A percentile compares a stretch with the other conserved stretches of the same genome.
Evolutionary conservation across 805 yeast genomes (phyloP).

Genomic region (Cyberlindnera subsufficiens): DNA sequence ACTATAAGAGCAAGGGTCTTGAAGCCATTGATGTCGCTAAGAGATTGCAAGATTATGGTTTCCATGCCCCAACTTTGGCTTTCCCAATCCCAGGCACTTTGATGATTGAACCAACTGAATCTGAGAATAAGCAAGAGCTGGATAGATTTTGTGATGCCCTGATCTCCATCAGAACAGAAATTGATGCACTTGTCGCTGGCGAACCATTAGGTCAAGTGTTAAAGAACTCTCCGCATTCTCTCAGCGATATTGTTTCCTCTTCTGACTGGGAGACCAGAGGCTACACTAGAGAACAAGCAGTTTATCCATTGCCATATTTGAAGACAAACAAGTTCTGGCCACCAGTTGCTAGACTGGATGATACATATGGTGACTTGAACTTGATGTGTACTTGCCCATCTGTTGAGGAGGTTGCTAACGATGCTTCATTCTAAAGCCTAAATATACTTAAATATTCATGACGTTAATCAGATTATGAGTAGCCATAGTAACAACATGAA

Average conservation of each 20-base stretch:
- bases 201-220: constrained; percentile 63
- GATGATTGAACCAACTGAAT: constrained; percentile 98
- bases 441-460: neutral
- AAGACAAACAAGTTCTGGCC: constrained; percentile 89
- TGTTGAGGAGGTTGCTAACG: constrained; percentile 62
- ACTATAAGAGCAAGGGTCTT: constrained; percentile 69
- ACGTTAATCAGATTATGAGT: no score
- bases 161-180: constrained; percentile 78
- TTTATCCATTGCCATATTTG: constrained; percentile 78
- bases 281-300: constrained; percentile 89
- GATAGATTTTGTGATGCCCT: constrained; percentile 88
- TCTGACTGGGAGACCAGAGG: constrained; percentile 80
- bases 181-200: constrained; percentile 63
- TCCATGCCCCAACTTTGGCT: constrained; percentile 98
- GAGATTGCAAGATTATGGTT: constrained; percentile 95
- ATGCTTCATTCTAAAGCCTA: constrained; percentile 2
- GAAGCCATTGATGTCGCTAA: constrained; percentile 97
- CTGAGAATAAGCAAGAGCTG: constrained; percentile 81
- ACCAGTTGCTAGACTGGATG: constrained; percentile 86
- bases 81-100: constrained; percentile 97
- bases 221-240: constrained; percentile 89
- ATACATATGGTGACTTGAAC: constrained; percentile 90
- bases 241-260: constrained; percentile 65
- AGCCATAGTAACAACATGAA: no score
- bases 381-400: constrained; percentile 90